Evolutionary conservation across 2,329 filamentous ascomycete genomes (phyloP).

Genomic region (Herpotrichia juniperi): DNA sequence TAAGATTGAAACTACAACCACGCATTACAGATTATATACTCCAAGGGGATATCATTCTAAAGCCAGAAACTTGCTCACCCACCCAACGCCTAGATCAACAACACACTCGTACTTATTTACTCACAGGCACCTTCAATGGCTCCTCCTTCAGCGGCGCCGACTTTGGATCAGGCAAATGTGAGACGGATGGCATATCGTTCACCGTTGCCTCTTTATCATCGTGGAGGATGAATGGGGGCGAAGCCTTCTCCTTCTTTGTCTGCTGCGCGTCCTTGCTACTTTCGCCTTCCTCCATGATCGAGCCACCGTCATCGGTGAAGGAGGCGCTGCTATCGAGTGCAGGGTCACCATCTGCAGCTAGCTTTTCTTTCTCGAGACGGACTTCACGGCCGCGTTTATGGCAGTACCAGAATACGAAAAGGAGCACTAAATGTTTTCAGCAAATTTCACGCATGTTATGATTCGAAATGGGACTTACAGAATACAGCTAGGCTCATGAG

Average conservation of each 20-base stretch:
- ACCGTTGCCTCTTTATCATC: conserved; percentile 35
- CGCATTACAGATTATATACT: conserved; percentile 2
- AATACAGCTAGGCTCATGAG: conserved; percentile 89
- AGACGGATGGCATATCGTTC: conserved; percentile 42
- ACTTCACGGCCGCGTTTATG: conserved; percentile 92
- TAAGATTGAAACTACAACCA: too few relatives aligned
- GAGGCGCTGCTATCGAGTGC: conserved; percentile 35
- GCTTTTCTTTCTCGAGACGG: conserved; percentile 69
- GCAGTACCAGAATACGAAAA: conserved; percentile 98
- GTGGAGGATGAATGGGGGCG: conserved; percentile 37
- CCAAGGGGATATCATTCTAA: conserved; percentile 2
- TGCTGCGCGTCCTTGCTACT: conserved; percentile 23
- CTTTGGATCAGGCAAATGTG: conserved; percentile 42
- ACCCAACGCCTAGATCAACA: background rate
- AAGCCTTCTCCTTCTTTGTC: conserved; percentile 20
- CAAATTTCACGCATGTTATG: background rate
- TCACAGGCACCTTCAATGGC: conserved; percentile 10
- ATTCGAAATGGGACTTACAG: conserved; percentile 61
- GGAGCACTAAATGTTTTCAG: conserved; percentile 63
- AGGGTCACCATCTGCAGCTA: conserved; percentile 37
- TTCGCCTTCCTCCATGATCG: conserved; percentile 29
- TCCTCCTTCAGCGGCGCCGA: conserved; percentile 17
- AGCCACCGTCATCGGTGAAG: conserved; percentile 35
- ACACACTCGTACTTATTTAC: background rate
- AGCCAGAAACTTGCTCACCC: background rate